phyloP scores from a whole-genome alignment of 495 filamentous ascomycete species.

The Trichoderma reesei region DNA sequence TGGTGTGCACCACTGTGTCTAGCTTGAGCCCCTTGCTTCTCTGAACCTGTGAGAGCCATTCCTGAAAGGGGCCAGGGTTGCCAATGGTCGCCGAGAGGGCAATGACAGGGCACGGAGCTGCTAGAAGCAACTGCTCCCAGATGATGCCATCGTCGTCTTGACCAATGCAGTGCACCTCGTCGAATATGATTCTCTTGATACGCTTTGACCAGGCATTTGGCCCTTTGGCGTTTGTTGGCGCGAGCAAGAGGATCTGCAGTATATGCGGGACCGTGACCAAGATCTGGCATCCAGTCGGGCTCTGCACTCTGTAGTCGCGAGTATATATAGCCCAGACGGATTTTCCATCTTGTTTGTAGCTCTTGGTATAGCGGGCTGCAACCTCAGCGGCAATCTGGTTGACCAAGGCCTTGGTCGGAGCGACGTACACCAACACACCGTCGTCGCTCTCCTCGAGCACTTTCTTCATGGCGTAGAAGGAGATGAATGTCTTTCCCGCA shows the following conservation, averaged over 20 bases:
- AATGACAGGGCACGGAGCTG: constrained; percentile 69
- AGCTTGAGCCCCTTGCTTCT: constrained; percentile 39
- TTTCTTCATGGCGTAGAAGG: constrained; percentile 74
- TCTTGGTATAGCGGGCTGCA: constrained; percentile 56
- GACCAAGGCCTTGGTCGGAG: constrained; percentile 72
- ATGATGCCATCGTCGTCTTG: constrained; percentile 68
- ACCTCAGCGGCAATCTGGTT: constrained; percentile 78
- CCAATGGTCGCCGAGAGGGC: constrained; percentile 73
- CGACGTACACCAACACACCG: constrained; percentile 65
- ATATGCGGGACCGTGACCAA: constrained; percentile 70
- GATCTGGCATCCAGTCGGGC: constrained; percentile 59
- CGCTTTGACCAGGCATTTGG: constrained; percentile 48
- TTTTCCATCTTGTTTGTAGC: constrained; percentile 46
- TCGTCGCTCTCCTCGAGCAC: constrained; percentile 56
- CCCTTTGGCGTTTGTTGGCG: constrained; percentile 50
- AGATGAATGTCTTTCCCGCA: constrained; percentile 50
- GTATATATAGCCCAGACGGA: constrained; percentile 76
- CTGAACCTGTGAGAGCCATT: constrained; percentile 57
- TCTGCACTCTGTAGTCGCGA: constrained; percentile 61
- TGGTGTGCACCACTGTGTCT: constrained; percentile 52
- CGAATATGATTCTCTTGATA: constrained; percentile 68
- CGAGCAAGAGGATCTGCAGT: constrained; percentile 67
- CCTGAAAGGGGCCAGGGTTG: constrained; percentile 59
- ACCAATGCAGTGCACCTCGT: constrained; percentile 75
- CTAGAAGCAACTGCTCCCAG: constrained; percentile 70